These are phyloP conservation scores for Rhododendron griersonianum DNA, from an alignment of 148 eudicot genomes.

Conservation along the genomic window DNA sequence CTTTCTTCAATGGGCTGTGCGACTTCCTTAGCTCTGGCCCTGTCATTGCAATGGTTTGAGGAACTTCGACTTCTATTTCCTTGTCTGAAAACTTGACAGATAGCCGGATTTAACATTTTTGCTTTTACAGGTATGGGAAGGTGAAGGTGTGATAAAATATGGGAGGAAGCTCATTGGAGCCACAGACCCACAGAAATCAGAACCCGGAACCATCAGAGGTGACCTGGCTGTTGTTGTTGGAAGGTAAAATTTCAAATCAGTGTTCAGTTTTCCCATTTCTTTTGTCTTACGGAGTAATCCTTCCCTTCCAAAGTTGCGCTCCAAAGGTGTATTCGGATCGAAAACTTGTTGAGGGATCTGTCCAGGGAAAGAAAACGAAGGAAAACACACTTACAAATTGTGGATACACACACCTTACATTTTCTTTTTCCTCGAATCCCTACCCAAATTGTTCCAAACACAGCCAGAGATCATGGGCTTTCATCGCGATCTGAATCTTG, in stretches of 20 bases:
- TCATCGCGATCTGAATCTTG: background rate
- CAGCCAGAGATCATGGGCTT: background rate
- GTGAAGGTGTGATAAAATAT: conserved; percentile 90
- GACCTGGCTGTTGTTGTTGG: conserved; percentile 96
- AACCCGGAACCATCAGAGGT: conserved; percentile 98
- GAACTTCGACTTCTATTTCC: background rate
- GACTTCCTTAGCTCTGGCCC: conserved; percentile 99
- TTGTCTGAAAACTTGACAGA: background rate
- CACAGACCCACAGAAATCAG: conserved; percentile 95
- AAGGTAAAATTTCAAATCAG: conserved; percentile 41
- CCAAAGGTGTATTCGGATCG: background rate
- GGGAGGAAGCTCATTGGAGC: conserved; percentile 98
- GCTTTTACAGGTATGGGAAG: conserved; percentile 92
- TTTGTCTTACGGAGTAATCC: background rate
- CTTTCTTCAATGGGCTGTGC: conserved; percentile 89
- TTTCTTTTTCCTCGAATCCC: background rate
- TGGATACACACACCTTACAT: background rate
- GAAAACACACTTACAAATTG: background rate
- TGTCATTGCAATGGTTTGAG: conserved; percentile 88
- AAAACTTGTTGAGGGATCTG: background rate
- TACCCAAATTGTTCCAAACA: background rate
- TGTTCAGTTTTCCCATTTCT: background rate
- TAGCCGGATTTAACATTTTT: background rate
- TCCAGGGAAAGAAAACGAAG: background rate
- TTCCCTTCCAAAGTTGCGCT: background rate